These are phyloP conservation scores for Phylloporus gajari DNA, from an alignment of 1,284 basidiomycete species.

Conservation along the genomic window DNA sequence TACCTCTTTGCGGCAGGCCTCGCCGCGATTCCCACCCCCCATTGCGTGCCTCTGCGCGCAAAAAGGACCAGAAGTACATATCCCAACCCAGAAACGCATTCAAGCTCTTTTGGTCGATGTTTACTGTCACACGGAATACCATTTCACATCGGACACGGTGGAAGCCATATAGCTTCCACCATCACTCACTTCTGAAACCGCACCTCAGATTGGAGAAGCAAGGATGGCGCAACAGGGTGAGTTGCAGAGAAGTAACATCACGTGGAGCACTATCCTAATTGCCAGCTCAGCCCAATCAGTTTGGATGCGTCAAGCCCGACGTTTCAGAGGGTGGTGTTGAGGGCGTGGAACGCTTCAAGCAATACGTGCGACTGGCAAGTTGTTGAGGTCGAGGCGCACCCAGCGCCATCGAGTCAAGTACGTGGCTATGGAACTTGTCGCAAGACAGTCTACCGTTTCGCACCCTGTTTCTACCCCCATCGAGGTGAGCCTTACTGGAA, in stretches of 20 bases:
- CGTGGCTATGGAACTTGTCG: not conserved
- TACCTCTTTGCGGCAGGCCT: no score
- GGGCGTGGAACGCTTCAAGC: slow-evolving; percentile 60
- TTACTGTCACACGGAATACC: slow-evolving; percentile 60
- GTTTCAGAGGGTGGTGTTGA: slow-evolving; percentile 44
- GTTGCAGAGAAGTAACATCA: slow-evolving; percentile 69
- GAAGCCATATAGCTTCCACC: slow-evolving; percentile 68
- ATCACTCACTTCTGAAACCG: slow-evolving; percentile 64
- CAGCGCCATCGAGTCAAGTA: not conserved
- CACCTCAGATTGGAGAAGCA: slow-evolving; percentile 59
- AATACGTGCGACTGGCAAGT: slow-evolving; percentile 64
- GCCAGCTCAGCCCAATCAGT: slow-evolving; percentile 53
- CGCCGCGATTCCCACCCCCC: no score
- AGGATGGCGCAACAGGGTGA: slow-evolving; percentile 63
- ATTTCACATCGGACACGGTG: slow-evolving; percentile 59
- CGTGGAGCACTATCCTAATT: slow-evolving; percentile 59
- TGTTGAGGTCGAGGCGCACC: not conserved
- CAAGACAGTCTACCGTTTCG: slow-evolving; percentile 42
- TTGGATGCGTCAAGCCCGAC: slow-evolving; percentile 57
- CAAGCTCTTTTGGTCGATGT: no score
- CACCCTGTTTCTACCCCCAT: slow-evolving; percentile 43
- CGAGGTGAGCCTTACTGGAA: slow-evolving; percentile 24
- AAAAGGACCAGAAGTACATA: no score
- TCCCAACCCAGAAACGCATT: no score
- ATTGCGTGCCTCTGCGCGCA: no score